Conservation (phyloP, 805 yeast species). For the Starmerella gropengiesseri region DNA sequence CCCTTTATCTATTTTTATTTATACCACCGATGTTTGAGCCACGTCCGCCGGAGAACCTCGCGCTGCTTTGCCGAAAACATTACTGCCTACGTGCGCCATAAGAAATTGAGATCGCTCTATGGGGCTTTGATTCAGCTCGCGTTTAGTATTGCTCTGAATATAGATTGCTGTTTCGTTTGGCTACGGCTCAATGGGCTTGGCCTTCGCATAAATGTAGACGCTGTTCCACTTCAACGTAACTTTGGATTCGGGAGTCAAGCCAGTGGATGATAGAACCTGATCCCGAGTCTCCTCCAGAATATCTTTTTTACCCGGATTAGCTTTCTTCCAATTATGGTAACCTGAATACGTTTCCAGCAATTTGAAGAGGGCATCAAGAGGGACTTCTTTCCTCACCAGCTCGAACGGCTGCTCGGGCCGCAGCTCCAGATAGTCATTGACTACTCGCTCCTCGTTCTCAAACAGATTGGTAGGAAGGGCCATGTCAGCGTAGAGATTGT, state of each 20-base stretch:
- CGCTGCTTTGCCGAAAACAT: too few relatives aligned
- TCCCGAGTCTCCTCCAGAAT: slow-evolving; percentile 39
- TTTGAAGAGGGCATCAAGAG: slow-evolving; percentile 38
- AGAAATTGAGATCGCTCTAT: too few relatives aligned
- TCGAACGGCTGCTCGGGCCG: slow-evolving; percentile 21
- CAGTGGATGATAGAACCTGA: slow-evolving; percentile 37
- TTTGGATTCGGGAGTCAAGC: slow-evolving; percentile 41
- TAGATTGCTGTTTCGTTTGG: not conserved
- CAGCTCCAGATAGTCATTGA: slow-evolving; percentile 24
- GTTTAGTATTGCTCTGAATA: too few relatives aligned
- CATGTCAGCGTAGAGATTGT: slow-evolving; percentile 38
- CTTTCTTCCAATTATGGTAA: slow-evolving; percentile 48
- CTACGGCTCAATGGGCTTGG: not conserved
- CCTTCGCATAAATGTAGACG: slow-evolving; percentile 25
- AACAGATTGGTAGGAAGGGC: slow-evolving; percentile 37
- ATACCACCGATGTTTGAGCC: too few relatives aligned
- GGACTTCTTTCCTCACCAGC: slow-evolving; percentile 19
- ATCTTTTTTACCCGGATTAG: slow-evolving; percentile 35
- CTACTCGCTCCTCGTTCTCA: slow-evolving; percentile 30
- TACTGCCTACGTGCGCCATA: too few relatives aligned
- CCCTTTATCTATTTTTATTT: too few relatives aligned
- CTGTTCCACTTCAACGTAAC: slow-evolving; percentile 40
- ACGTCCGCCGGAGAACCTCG: too few relatives aligned
- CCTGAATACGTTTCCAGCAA: slow-evolving; percentile 64
- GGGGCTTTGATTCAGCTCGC: too few relatives aligned